Base-by-base conservation (phyloP, 1,284 basidiomycete species). In the Boletus mariae region DNA sequence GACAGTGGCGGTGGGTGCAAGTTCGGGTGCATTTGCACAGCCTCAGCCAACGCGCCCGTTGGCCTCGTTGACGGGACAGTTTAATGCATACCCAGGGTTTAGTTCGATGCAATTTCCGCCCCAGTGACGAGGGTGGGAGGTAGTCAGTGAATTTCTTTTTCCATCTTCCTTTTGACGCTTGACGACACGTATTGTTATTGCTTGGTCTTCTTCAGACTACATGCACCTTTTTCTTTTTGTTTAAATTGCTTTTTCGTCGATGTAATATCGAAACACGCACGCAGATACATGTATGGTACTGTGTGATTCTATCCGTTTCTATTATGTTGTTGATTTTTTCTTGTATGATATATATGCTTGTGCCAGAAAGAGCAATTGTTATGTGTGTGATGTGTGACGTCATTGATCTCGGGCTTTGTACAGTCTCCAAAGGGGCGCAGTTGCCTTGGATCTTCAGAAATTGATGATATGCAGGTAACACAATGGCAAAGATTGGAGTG, bases 171-270 rank as follows among this genome's bases (percentile, higher is more conserved):
- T 52, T 40, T 32, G 45, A 11, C 29, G 34, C 47, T 56, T 53
- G 43, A 41, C 50, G 5, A 35, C 17, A 5, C 38, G 13, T 67
- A 67, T 64, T 63, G 5, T 64, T 64, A 63, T 67, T 61, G 59
- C 43, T 37, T 38, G 41, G 42, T 54, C 51, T 45, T 43, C 45
- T 43, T 34, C 29, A 35, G 51, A 49, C 12, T 37, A 44, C 45
- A 20, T 52, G 50, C 6, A 37, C 38, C 42, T 29, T 32, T 23
- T 47, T 47, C 7, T 29, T 13, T 40, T 45, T 26, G 10, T 29
- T 29, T 29, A 8, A 29, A 20, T 8, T 29, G 10, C 29, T 29
- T 20, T 47, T 46, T n/a, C 25, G 28, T 49, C 37, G 44, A 28
- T 43, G 25, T 47, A 42, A 49, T 44, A 13, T 45, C 15, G 37